Percentiles rank a stretch among this genome's conserved stretches.
Evolutionary conservation across 331 rosid genomes (phyloP).

Genomic region (Ulmus americana): DNA sequence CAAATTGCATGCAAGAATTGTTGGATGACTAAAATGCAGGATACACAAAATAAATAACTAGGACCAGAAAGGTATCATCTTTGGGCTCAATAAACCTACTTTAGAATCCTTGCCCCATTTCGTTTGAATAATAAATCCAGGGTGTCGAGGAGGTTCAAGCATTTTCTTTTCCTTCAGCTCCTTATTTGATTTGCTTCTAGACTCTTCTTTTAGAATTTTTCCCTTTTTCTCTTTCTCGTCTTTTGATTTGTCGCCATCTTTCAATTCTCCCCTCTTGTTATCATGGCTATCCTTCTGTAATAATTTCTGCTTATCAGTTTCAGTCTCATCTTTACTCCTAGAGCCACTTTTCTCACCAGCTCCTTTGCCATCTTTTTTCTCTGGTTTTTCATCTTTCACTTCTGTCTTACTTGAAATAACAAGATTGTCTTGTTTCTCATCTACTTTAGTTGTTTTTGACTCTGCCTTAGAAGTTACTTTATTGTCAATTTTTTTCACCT

Average conservation of each 20-base stretch:
- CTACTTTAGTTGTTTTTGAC: conserved; percentile 33
- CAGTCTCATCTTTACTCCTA: conserved; percentile 28
- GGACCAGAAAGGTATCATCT: not conserved
- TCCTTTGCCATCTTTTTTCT: conserved; percentile 44
- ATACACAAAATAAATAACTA: not conserved
- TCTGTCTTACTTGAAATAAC: conserved; percentile 32
- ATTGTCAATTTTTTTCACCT: conserved; percentile 35
- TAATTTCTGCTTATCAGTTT: conserved; percentile 41
- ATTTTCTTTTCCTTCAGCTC: conserved; percentile 67
- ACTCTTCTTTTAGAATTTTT: conserved; percentile 50
- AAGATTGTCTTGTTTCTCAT: conserved; percentile 33
- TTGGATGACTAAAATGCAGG: not conserved
- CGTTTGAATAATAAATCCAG: conserved; percentile 75
- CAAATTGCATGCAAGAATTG: not conserved
- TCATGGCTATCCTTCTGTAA: conserved; percentile 37
- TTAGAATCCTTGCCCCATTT: conserved; percentile 63
- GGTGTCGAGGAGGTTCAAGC: conserved; percentile 88
- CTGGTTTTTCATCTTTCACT: conserved; percentile 39
- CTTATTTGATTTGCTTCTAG: conserved; percentile 59
- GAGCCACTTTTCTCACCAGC: conserved; percentile 35
- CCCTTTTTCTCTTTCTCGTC: conserved; percentile 53
- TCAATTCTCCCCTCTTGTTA: conserved; percentile 40
- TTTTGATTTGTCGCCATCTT: conserved; percentile 62
- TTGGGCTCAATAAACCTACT: conserved; percentile 40
- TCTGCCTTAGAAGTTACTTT: conserved; percentile 34